Percentiles rank a stretch among this genome's conserved stretches.
Evolutionary conservation across 352 stramenopile species (phyloP).

Genomic region (Discostella stelligera): DNA sequence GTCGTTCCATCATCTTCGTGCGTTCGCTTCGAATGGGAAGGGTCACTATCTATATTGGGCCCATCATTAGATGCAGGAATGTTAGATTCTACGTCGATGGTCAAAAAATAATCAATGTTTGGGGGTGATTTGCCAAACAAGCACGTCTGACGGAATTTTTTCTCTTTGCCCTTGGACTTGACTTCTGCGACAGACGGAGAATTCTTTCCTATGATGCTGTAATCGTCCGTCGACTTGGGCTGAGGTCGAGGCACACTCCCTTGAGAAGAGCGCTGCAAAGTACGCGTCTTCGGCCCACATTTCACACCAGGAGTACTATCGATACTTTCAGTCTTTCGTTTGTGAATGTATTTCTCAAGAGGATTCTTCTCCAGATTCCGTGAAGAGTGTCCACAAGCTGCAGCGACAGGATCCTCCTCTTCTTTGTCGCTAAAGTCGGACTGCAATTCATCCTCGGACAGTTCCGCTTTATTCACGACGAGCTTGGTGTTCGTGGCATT

Average conservation of each 20-base stretch:
- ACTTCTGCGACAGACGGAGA: slow-evolving; percentile 4
- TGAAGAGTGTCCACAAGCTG: background rate
- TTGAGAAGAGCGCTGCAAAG: background rate
- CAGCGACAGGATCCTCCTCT: background rate
- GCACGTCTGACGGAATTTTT: slow-evolving; percentile 37
- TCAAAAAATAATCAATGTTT: slow-evolving; percentile 6
- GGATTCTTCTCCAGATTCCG: slow-evolving; percentile 3
- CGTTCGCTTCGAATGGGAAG: background rate
- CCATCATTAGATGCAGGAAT: background rate
- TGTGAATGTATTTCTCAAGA: slow-evolving; percentile 23
- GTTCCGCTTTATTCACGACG: slow-evolving; percentile 19
- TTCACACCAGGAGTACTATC: slow-evolving; percentile 19
- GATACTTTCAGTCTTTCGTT: slow-evolving; percentile 30
- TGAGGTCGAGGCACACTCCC: background rate
- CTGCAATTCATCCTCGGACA: slow-evolving; percentile 48
- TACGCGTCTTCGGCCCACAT: background rate
- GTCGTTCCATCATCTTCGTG: background rate
- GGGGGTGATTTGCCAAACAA: slow-evolving; percentile 38
- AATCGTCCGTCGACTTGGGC: background rate
- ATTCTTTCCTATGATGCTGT: background rate
- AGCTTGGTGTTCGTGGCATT: slow-evolving; percentile 1
- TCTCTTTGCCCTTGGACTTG: slow-evolving; percentile 10
- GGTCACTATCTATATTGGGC: background rate
- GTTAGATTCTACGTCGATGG: background rate
- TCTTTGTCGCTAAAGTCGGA: slow-evolving; percentile 50